These are phyloP conservation scores for Simplicillium sp. DNA, from an alignment of 2,329 filamentous ascomycete species.

Conservation along the genomic window DNA sequence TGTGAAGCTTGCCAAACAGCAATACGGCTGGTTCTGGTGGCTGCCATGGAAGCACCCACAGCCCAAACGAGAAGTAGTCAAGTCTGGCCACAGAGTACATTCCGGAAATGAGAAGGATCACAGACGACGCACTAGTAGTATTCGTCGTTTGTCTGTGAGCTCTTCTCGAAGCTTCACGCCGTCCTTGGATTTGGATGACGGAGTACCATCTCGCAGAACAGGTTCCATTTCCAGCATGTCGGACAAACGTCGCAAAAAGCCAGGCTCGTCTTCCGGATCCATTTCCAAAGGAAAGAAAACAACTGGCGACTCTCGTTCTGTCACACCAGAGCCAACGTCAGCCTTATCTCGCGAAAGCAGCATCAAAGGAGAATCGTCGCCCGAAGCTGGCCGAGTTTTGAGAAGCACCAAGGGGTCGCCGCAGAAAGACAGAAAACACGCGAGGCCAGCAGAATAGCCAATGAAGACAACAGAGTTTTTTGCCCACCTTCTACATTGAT, in stretches of 20 bases:
- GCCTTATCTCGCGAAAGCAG: slow-evolving; percentile 41
- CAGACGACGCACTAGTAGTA: slow-evolving; percentile 40
- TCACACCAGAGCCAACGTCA: slow-evolving; percentile 45
- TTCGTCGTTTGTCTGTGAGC: slow-evolving; percentile 41
- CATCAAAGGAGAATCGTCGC: slow-evolving; percentile 11
- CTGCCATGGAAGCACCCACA: slow-evolving; percentile 51
- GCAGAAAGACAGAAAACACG: slow-evolving; percentile 1
- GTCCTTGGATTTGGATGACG: slow-evolving; percentile 34
- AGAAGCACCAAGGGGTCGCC: slow-evolving; percentile 4
- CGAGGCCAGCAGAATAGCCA: neutral
- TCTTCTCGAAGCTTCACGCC: slow-evolving; percentile 42
- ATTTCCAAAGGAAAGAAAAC: slow-evolving; percentile 32
- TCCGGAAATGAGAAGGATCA: slow-evolving; percentile 34
- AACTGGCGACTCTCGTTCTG: slow-evolving; percentile 38
- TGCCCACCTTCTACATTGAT: neutral
- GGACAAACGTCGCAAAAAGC: slow-evolving; percentile 44
- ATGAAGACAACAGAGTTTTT: neutral
- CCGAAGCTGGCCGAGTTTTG: slow-evolving; percentile 11
- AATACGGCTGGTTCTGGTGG: slow-evolving; percentile 79
- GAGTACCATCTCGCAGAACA: slow-evolving; percentile 30
- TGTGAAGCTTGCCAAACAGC: slow-evolving; percentile 55
- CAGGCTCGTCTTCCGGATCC: slow-evolving; percentile 29
- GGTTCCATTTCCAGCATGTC: slow-evolving; percentile 38
- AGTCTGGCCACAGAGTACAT: slow-evolving; percentile 25
- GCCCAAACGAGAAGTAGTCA: slow-evolving; percentile 23